These are phyloP conservation scores for Clarireedia monteithiana DNA, from an alignment of 2,329 filamentous ascomycete species.

Conservation along the genomic window DNA sequence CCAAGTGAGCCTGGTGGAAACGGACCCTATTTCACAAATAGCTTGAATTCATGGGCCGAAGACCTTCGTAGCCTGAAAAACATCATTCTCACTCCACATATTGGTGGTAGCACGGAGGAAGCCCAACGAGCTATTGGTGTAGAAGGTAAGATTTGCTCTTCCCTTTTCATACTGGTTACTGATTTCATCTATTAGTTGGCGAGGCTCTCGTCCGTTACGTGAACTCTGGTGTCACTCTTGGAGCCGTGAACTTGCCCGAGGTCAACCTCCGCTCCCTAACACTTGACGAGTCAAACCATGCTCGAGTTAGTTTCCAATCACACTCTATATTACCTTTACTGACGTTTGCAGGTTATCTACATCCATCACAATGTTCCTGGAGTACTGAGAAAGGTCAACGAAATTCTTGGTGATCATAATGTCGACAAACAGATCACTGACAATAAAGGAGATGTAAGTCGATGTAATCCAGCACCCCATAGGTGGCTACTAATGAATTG, in stretches of 20 bases:
- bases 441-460: slow-evolving; percentile 73
- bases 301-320: slow-evolving; percentile 49
- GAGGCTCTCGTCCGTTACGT: slow-evolving; percentile 88
- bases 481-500: slow-evolving; percentile 15
- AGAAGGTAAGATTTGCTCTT: slow-evolving; percentile 47
- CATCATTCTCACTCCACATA: slow-evolving; percentile 91
- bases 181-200: slow-evolving; percentile 47
- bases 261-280: slow-evolving; percentile 84
- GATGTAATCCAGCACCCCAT: background rate
- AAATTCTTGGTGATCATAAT: slow-evolving; percentile 89
- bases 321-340: slow-evolving; percentile 13
- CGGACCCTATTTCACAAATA: slow-evolving; percentile 85
- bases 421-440: slow-evolving; percentile 99
- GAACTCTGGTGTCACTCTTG: slow-evolving; percentile 86
- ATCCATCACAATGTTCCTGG: slow-evolving; percentile 96
- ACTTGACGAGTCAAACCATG: slow-evolving; percentile 80
- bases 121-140: slow-evolving; percentile 93
- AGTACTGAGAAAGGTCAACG: slow-evolving; percentile 90
- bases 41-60: slow-evolving; percentile 75
- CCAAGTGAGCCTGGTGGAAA: slow-evolving; percentile 90
- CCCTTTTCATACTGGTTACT: background rate
- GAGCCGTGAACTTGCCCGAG: slow-evolving; percentile 96
- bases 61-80: slow-evolving; percentile 83
- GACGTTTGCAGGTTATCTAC: slow-evolving; percentile 62
- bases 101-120: slow-evolving; percentile 95